Percentiles rank a stretch among this genome's conserved stretches.
Evolutionary conservation across 441 rosid genomes (phyloP).

Genomic region (Populus hybrid): DNA sequence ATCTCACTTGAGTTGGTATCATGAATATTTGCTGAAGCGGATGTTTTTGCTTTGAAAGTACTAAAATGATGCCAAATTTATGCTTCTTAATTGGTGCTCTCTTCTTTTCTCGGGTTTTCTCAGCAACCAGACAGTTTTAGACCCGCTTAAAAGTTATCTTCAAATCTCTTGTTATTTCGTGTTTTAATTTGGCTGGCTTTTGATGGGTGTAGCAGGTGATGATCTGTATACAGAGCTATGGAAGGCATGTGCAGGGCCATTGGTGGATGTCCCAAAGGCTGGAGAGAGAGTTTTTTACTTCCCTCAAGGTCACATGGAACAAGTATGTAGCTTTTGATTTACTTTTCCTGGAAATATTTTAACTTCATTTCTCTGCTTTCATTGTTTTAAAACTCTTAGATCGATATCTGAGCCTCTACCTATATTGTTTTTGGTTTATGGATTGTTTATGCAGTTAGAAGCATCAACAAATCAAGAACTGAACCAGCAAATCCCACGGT

Average conservation of each 20-base stretch:
- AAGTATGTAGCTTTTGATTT: constrained; percentile 36
- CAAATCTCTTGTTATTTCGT: not conserved
- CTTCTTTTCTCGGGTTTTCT: constrained; percentile 21
- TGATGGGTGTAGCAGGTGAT: constrained; percentile 31
- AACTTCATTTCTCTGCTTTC: not conserved
- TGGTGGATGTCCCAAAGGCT: constrained; percentile 71
- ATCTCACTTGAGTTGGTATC: not conserved
- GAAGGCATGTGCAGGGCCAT: constrained; percentile 90
- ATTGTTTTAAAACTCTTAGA: not conserved
- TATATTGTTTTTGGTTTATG: constrained; percentile 8
- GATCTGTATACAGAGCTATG: constrained; percentile 78
- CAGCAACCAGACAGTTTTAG: constrained; percentile 15
- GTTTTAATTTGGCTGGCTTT: constrained; percentile 14
- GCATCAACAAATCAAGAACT: constrained; percentile 88
- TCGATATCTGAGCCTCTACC: not conserved
- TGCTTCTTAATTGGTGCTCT: not conserved
- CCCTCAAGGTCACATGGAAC: constrained; percentile 96
- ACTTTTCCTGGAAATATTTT: constrained; percentile 4
- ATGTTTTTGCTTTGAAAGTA: constrained; percentile 1
- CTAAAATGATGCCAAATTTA: constrained; percentile 4
- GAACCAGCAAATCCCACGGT: constrained; percentile 60
- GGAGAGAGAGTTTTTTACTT: constrained; percentile 88
- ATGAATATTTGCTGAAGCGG: not conserved
- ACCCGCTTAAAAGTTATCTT: not conserved
- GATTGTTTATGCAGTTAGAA: constrained; percentile 48